Conservation (phyloP, 331 rosid species). For the Malus hybrid region DNA sequence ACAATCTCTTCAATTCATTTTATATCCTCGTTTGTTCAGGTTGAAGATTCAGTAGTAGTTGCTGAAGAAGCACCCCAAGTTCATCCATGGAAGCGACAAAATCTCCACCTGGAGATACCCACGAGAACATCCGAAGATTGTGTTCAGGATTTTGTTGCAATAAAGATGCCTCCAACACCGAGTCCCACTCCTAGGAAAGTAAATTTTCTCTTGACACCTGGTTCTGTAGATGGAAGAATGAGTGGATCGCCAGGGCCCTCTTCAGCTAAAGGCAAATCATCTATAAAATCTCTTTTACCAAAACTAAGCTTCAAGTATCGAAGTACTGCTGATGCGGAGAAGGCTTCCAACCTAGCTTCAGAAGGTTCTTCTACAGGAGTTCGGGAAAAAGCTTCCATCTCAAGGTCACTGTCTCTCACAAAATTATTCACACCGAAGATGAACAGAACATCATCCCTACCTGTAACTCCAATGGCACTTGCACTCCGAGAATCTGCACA, state of each 20-base stretch:
- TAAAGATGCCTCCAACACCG: slow-evolving; percentile 57
- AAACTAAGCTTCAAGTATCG: slow-evolving; percentile 60
- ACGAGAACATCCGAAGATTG: slow-evolving; percentile 38
- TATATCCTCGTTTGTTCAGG: slow-evolving; percentile 28
- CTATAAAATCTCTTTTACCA: slow-evolving; percentile 58
- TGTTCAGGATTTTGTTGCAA: slow-evolving; percentile 49
- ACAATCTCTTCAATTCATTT: background rate
- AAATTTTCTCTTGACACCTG: slow-evolving; percentile 59
- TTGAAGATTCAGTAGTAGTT: slow-evolving; percentile 36
- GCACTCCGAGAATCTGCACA: slow-evolving; percentile 43
- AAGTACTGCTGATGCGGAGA: slow-evolving; percentile 61
- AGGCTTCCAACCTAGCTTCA: slow-evolving; percentile 26
- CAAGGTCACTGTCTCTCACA: slow-evolving; percentile 65
- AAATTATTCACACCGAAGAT: slow-evolving; percentile 66
- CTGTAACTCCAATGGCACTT: slow-evolving; percentile 60
- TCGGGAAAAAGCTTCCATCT: slow-evolving; percentile 51
- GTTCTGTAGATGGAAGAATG: slow-evolving; percentile 45
- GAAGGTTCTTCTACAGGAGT: slow-evolving; percentile 43
- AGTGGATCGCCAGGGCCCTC: slow-evolving; percentile 51
- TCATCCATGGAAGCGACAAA: slow-evolving; percentile 46
- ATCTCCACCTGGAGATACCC: slow-evolving; percentile 63
- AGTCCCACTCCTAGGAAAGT: slow-evolving; percentile 72
- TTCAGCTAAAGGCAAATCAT: slow-evolving; percentile 54
- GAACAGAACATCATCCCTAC: slow-evolving; percentile 81
- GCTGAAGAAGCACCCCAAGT: slow-evolving; percentile 28